Evolutionary conservation across 805 yeast species (phyloP), one percentile per base, ranked within the genome.

Genomic region (Ogataea nakhonphanomensis): DNA sequence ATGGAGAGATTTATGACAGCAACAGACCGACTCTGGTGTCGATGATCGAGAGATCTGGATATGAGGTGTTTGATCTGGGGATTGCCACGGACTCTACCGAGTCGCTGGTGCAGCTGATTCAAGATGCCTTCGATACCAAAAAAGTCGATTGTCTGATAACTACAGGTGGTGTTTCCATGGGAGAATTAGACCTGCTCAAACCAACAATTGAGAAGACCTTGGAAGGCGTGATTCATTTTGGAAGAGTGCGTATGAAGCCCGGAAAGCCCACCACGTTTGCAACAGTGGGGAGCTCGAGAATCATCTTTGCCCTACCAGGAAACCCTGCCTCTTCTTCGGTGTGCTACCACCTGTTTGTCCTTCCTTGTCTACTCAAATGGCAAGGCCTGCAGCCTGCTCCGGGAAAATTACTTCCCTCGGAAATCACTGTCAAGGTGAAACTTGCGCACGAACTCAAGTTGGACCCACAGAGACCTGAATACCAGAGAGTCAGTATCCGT

Each of bases 141-240:
- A 48, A 50, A 8, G 54, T 69, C 10, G 79, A 75, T 41, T 66
- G 66, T 26, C 47, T 75, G 26, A 61, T 75, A 26, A 74, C 80
- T 2, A 68, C 76, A 1, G 81, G 81, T 2, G 81, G 81, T 17
- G 81, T 75, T 2, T 75, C 81, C 1, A 75, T 75, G 81, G 81
- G 81, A 2, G 81, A 75, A 49, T 44, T 66, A 25, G 81, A 75
- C 50, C 57, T 73, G 11, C 51, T 75, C 29, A 75, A 75, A 41
- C 79, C 79, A 0, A 61, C 69, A 0, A 70, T 75, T 17, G 73
- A 71, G 42, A 51, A 66, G 25, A 45, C 43, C 8, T 46, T 75
- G 12, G 57, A 59, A 0, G 80, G 78, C 1, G 49, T 44, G 0
- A 70, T 75, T 26, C 76, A 73, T 44, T 75, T 75, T 51, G 81